A percentile compares a stretch with the other conserved stretches of the same genome.
These are phyloP conservation scores for Trichocomaceae sp. DNA, from an alignment of 2,329 filamentous ascomycete genomes.

Conservation along the genomic window DNA sequence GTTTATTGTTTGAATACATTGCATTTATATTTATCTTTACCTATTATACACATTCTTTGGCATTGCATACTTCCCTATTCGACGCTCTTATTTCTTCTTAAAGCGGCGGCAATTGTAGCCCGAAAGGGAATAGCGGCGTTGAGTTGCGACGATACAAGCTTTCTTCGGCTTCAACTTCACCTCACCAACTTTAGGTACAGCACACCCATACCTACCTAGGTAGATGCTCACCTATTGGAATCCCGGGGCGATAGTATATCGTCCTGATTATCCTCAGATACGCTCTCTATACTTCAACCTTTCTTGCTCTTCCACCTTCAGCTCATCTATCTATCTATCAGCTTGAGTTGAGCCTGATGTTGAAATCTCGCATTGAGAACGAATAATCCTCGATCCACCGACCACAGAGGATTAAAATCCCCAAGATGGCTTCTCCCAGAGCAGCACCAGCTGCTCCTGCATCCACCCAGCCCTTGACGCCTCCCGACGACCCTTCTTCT, in stretches of 20 bases:
- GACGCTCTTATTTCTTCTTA: not conserved
- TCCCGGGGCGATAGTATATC: no score
- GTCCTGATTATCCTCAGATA: not conserved
- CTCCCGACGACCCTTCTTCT: conserved; percentile 35
- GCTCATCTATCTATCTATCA: not conserved
- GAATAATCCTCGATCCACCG: not conserved
- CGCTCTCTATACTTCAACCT: not conserved
- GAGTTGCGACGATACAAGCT: not conserved
- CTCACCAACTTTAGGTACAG: not conserved
- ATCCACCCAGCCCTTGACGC: conserved; percentile 36
- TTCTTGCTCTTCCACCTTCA: not conserved
- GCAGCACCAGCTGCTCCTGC: conserved; percentile 25
- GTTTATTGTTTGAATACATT: not conserved
- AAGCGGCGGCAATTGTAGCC: not conserved
- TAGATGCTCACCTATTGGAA: not conserved
- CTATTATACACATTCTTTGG: no score
- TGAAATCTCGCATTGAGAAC: not conserved
- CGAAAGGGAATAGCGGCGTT: not conserved
- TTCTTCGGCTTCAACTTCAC: not conserved
- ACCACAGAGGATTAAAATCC: not conserved
- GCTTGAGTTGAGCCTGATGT: not conserved
- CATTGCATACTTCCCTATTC: no score
- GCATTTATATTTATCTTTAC: not conserved
- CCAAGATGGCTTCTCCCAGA: conserved; percentile 30
- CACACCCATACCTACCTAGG: no score